phyloP scores from a whole-genome alignment of 2,329 filamentous ascomycete species.

The Phoma sp. region DNA sequence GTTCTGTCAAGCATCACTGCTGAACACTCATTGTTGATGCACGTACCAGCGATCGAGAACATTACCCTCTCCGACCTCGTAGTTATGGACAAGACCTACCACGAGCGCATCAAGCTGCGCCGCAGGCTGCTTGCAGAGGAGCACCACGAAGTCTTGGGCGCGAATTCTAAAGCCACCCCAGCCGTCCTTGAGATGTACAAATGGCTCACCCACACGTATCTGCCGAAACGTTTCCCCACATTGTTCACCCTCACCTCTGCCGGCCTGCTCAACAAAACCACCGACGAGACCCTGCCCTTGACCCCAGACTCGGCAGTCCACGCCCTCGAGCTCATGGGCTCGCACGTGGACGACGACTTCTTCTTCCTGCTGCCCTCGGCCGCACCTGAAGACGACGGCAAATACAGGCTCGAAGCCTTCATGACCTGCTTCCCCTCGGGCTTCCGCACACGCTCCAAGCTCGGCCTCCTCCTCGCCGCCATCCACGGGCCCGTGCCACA shows the following conservation, averaged over 20 bases:
- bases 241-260: constrained; percentile 55
- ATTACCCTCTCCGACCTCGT: constrained; percentile 62
- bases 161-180: constrained; percentile 45
- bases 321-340: constrained; percentile 58
- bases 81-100: constrained; percentile 65
- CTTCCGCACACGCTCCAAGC: constrained; percentile 63
- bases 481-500: constrained; percentile 67
- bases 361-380: constrained; percentile 60
- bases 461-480: constrained; percentile 58
- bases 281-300: constrained; percentile 52
- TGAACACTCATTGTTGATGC: not conserved
- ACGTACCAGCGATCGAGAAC: constrained; percentile 58
- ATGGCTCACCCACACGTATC: constrained; percentile 61
- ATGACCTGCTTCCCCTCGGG: constrained; percentile 64
- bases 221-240: constrained; percentile 63
- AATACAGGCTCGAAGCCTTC: constrained; percentile 64
- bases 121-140: constrained; percentile 55
- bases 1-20: not conserved
- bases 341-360: constrained; percentile 66
- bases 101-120: constrained; percentile 58
- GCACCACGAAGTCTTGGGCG: constrained; percentile 49
- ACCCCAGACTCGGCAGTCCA: constrained; percentile 41
- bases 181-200: constrained; percentile 64
- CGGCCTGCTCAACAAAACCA: constrained; percentile 55
- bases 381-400: constrained; percentile 33